phyloP scores from a whole-genome alignment of 176 grass and related monocot genomes.

The Canna indica region DNA sequence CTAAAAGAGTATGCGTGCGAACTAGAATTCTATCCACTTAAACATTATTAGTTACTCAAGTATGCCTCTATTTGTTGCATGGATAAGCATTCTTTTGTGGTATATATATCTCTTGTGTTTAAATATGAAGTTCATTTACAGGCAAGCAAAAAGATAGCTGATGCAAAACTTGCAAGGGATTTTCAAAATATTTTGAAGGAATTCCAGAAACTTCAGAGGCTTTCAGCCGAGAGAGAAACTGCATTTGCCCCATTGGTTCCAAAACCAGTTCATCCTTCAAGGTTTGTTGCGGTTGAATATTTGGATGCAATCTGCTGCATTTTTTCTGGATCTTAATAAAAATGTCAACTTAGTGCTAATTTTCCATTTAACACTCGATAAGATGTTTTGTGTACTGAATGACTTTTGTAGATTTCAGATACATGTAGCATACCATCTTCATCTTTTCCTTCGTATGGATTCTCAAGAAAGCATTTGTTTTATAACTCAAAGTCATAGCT shows the following conservation, averaged over 20 bases:
- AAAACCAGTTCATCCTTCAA: conserved; percentile 36
- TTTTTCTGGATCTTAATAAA: too few species aligned
- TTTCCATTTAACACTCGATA: too few species aligned
- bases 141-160: conserved; percentile 88
- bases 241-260: conserved; percentile 81
- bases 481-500: too few species aligned
- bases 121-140: conserved; percentile 29
- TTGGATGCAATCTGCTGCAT: too few species aligned
- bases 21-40: background rate
- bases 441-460: too few species aligned
- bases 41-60: background rate
- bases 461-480: too few species aligned
- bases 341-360: too few species aligned
- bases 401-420: too few species aligned
- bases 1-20: too few species aligned
- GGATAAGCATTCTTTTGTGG: background rate
- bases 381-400: too few species aligned
- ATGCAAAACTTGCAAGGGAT: conserved; percentile 36
- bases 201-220: conserved; percentile 34
- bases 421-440: too few species aligned
- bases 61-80: background rate
- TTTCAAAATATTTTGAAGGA: conserved; percentile 43
- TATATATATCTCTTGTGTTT: background rate
- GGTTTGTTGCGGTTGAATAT: conserved; percentile 11
- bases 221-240: conserved; percentile 34